Conservation (phyloP, 192 early-diverging fungal species). For the Umbelopsis sp. region DNA sequence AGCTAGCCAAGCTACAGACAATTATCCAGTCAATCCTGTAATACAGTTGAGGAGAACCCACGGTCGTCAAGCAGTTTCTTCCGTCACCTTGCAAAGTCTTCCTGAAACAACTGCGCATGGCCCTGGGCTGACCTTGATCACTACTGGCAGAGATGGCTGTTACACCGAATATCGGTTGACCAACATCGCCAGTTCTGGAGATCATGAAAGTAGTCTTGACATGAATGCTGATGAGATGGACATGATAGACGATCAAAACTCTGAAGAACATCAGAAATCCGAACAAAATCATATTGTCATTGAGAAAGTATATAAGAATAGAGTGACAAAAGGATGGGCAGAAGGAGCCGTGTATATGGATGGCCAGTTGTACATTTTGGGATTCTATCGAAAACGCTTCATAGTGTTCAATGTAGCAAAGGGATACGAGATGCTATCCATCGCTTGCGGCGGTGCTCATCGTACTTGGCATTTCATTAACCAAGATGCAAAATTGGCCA, state of each 20-base stretch:
- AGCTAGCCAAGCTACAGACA: neutral
- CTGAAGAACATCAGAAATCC: slow-evolving; percentile 6
- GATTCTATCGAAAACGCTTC: slow-evolving; percentile 75
- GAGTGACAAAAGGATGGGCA: slow-evolving; percentile 78
- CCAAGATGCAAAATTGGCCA: slow-evolving; percentile 48
- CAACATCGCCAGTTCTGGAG: slow-evolving; percentile 28
- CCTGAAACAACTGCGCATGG: slow-evolving; percentile 21
- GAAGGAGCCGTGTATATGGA: slow-evolving; percentile 61
- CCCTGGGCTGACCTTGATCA: slow-evolving; percentile 53
- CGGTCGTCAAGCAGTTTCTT: slow-evolving; percentile 53
- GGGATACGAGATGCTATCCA: slow-evolving; percentile 65
- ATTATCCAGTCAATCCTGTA: neutral
- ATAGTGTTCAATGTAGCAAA: slow-evolving; percentile 73
- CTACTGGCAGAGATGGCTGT: slow-evolving; percentile 68
- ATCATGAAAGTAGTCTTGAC: slow-evolving; percentile 7
- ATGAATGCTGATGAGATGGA: slow-evolving; percentile 12
- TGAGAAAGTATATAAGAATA: slow-evolving; percentile 59
- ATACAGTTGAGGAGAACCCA: slow-evolving; percentile 45
- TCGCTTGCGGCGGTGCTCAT: slow-evolving; percentile 76
- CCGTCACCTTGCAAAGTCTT: slow-evolving; percentile 34
- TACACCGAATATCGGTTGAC: slow-evolving; percentile 55
- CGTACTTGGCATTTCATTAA: slow-evolving; percentile 70
- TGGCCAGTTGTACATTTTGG: slow-evolving; percentile 59
- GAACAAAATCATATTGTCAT: slow-evolving; percentile 31
- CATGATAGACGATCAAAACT: neutral